These are phyloP conservation scores for Bipolaris oryzae DNA, from an alignment of 2,329 filamentous ascomycete genomes.

Conservation along the genomic window DNA sequence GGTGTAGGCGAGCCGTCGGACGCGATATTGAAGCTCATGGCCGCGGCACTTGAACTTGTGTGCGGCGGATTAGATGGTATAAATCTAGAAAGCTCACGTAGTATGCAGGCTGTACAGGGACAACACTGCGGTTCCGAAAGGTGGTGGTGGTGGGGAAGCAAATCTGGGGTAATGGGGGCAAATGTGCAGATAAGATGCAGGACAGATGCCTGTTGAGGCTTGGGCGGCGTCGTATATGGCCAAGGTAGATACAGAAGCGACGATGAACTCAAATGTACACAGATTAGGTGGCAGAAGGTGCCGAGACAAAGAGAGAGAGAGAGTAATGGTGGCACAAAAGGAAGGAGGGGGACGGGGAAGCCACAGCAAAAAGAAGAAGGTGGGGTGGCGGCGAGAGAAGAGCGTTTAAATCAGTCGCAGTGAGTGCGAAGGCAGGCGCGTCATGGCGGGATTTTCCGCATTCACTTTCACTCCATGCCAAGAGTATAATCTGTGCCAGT, in stretches of 20 bases:
- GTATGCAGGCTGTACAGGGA: slow-evolving; percentile 8
- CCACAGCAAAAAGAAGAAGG: slow-evolving; percentile 17
- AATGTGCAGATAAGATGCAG: slow-evolving; percentile 47
- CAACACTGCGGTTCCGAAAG: slow-evolving; percentile 7
- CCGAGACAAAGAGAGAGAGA: slow-evolving; percentile 30
- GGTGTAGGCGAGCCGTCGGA: slow-evolving; percentile 51
- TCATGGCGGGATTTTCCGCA: slow-evolving; percentile 15
- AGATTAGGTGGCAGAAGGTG: slow-evolving; percentile 24
- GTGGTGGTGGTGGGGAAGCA: slow-evolving; percentile 4
- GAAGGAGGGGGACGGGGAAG: slow-evolving; percentile 12
- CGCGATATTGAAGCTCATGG: slow-evolving; percentile 49
- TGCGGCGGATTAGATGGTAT: slow-evolving; percentile 33
- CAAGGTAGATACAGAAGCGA: slow-evolving; percentile 45
- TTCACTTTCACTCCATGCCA: slow-evolving; percentile 16
- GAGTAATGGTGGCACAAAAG: slow-evolving; percentile 23
- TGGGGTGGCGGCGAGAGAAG: slow-evolving; percentile 15
- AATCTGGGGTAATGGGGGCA: slow-evolving; percentile 32
- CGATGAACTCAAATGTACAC: slow-evolving; percentile 33
- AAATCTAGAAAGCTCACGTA: slow-evolving; percentile 40
- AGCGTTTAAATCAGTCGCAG: slow-evolving; percentile 14
- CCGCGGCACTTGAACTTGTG: slow-evolving; percentile 24
- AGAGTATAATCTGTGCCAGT: not conserved
- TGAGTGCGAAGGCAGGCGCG: slow-evolving; percentile 21
- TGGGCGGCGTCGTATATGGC: slow-evolving; percentile 45
- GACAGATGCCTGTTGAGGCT: slow-evolving; percentile 32